Evolutionary conservation across 78 protist genomes (phyloP).

Genomic region (Dictyostelium firmibasis): DNA sequence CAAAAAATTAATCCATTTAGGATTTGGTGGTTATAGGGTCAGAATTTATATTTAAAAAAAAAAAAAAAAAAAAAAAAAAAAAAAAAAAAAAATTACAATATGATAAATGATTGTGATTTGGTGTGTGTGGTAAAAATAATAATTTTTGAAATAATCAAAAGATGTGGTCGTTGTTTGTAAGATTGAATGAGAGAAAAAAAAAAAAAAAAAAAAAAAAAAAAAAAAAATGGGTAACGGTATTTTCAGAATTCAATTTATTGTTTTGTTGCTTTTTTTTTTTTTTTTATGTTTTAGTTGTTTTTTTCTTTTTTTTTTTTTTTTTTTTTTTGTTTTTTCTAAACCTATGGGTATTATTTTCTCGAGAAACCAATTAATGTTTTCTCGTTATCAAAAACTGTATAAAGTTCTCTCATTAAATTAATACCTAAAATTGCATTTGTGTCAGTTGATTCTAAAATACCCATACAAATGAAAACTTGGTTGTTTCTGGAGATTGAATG

Average conservation of each 20-base stretch:
- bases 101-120: background rate
- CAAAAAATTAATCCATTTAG: background rate
- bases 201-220: too few species aligned
- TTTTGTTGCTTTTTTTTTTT: too few species aligned
- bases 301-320: too few species aligned
- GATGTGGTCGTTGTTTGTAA: background rate
- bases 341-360: background rate
- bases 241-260: background rate
- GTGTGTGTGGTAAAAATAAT: background rate
- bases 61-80: too few species aligned
- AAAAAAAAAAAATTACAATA: too few species aligned
- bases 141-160: background rate
- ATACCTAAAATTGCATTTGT: conserved; percentile 16
- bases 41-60: background rate
- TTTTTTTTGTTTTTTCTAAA: background rate
- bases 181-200: background rate
- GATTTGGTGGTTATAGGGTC: background rate
- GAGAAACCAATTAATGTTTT: conserved; percentile 20
- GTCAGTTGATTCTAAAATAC: conserved; percentile 37
- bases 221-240: background rate
- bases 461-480: conserved; percentile 29
- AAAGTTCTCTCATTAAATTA: conserved; percentile 67
- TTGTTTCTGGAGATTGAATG: conserved; percentile 19
- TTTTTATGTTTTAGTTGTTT: too few species aligned
- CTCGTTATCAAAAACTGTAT: conserved; percentile 54